phyloP scores from a whole-genome alignment of 768 basidiomycete species.

The Ramaria rubella region DNA sequence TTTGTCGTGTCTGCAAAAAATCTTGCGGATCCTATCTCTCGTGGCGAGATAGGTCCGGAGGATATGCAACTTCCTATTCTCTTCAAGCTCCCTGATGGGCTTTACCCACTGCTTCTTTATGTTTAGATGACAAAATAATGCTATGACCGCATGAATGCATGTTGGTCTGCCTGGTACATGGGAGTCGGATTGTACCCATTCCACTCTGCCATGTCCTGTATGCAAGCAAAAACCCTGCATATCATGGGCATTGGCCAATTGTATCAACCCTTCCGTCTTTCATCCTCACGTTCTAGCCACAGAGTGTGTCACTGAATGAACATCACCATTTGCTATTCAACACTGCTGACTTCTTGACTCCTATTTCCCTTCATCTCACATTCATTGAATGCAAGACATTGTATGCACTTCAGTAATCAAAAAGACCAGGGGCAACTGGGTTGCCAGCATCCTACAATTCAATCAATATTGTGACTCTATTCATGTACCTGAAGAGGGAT shows the following conservation, averaged over 20 bases:
- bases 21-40: not conserved
- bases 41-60: not conserved
- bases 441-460: too few species aligned
- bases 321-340: too few species aligned
- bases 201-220: not conserved
- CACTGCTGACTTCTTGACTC: too few species aligned
- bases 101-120: not conserved
- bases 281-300: not conserved
- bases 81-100: not conserved
- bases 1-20: not conserved
- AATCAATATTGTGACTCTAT: too few species aligned
- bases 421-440: too few species aligned
- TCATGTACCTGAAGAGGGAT: too few species aligned
- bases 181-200: not conserved
- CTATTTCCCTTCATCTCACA: too few species aligned
- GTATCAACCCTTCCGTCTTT: not conserved
- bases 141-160: not conserved
- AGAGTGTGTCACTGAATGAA: not conserved
- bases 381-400: too few species aligned
- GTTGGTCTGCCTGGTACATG: not conserved
- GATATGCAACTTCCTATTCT: not conserved
- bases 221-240: not conserved
- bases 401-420: too few species aligned
- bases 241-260: not conserved
- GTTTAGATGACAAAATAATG: not conserved